phyloP scores from a whole-genome alignment of 2,329 filamentous ascomycete species.

The Bimuria novae-zelandiae region DNA sequence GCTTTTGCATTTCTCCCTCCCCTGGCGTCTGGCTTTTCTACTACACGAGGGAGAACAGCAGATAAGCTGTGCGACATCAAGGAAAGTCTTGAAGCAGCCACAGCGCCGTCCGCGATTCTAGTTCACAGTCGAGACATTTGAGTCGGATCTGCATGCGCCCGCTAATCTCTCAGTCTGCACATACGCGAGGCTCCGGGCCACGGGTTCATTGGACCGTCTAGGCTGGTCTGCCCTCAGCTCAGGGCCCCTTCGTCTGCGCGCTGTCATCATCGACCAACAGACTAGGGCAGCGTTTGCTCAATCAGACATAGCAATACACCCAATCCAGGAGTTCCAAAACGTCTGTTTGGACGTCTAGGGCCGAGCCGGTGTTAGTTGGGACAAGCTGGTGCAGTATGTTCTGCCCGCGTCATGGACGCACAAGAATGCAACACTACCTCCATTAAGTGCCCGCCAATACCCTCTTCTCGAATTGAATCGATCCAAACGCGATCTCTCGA shows the following conservation, averaged over 20 bases:
- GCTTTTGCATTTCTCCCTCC: not conserved
- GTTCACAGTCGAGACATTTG: not conserved
- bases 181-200: not conserved
- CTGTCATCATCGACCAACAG: constrained; percentile 5
- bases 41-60: not conserved
- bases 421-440: constrained; percentile 15
- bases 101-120: not conserved
- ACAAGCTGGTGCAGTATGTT: constrained; percentile 25
- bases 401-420: constrained; percentile 24
- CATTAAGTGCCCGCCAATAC: constrained; percentile 10
- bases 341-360: constrained; percentile 9
- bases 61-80: not conserved
- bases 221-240: not conserved
- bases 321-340: constrained; percentile 4
- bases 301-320: constrained; percentile 2
- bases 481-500: not conserved
- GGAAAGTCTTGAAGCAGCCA: not conserved
- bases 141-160: not conserved
- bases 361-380: constrained; percentile 10
- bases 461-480: not conserved
- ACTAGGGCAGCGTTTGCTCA: constrained; percentile 5
- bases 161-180: not conserved
- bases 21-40: not conserved
- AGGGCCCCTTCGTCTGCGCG: not conserved
- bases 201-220: not conserved